Conservation (phyloP, 306 rosid genomes). For the Prunus fruticosa region DNA sequence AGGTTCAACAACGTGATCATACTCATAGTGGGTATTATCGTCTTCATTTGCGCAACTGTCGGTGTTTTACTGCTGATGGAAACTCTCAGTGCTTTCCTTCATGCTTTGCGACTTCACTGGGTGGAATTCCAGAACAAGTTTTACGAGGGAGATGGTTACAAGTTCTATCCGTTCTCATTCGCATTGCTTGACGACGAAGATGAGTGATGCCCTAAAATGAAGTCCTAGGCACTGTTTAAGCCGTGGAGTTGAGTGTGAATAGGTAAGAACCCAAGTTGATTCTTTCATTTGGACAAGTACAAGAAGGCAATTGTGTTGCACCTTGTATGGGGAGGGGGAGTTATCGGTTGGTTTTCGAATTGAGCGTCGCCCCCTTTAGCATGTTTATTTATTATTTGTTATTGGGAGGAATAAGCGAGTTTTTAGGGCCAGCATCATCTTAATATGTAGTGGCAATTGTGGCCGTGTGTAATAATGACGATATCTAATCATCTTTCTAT, state of each 20-base stretch:
- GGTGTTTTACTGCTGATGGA: conserved; percentile 91
- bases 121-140: conserved; percentile 96
- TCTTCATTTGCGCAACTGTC: conserved; percentile 74
- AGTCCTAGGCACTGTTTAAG: conserved; percentile 13
- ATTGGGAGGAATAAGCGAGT: conserved; percentile 33
- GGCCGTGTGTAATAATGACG: conserved; percentile 43
- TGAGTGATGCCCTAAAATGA: conserved; percentile 37
- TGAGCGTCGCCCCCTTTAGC: conserved; percentile 27
- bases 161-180: conserved; percentile 78
- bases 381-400: conserved; percentile 32
- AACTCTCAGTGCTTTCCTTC: conserved; percentile 93
- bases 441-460: conserved; percentile 30
- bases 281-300: conserved; percentile 52
- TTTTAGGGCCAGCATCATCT: conserved; percentile 33
- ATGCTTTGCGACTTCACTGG: conserved; percentile 97
- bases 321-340: conserved; percentile 33
- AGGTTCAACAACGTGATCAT: conserved; percentile 71
- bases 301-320: conserved; percentile 24
- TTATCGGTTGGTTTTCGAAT: conserved; percentile 28
- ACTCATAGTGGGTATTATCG: conserved; percentile 64
- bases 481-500: background rate
- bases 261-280: conserved; percentile 45
- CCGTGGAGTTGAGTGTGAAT: conserved; percentile 37
- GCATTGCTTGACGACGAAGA: conserved; percentile 49
- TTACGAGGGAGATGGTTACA: conserved; percentile 89